phyloP scores from a whole-genome alignment of 306 rosid genomes.

The Lupinus albus region DNA sequence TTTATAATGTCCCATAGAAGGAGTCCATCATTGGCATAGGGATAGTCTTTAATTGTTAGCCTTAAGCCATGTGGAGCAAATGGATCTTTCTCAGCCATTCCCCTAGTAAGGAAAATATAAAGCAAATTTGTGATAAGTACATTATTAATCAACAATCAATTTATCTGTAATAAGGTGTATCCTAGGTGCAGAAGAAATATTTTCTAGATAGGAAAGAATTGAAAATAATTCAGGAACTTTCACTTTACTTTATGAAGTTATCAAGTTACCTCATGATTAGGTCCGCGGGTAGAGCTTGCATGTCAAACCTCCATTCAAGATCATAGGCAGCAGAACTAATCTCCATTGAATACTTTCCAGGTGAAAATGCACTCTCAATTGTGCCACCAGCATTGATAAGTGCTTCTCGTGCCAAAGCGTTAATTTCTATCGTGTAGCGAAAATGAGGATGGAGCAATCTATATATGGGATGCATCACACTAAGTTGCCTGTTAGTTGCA shows the following conservation, averaged over 20 bases:
- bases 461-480: slow-evolving; percentile 80
- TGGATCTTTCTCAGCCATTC: slow-evolving; percentile 71
- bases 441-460: slow-evolving; percentile 80
- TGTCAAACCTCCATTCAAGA: slow-evolving; percentile 71
- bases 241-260: not conserved
- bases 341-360: slow-evolving; percentile 68
- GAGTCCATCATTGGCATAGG: slow-evolving; percentile 75
- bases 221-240: not conserved
- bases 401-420: slow-evolving; percentile 77
- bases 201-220: not conserved
- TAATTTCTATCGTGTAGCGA: slow-evolving; percentile 82
- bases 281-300: slow-evolving; percentile 70
- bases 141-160: not conserved
- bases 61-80: slow-evolving; percentile 67
- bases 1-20: slow-evolving; percentile 67
- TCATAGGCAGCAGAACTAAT: slow-evolving; percentile 64
- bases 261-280: slow-evolving; percentile 61
- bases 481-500: slow-evolving; percentile 76
- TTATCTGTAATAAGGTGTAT: no score
- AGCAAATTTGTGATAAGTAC: not conserved
- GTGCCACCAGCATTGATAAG: slow-evolving; percentile 75
- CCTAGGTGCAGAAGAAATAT: not conserved
- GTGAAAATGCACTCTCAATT: slow-evolving; percentile 62
- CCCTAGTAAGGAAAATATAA: slow-evolving; percentile 35
- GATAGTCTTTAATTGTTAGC: slow-evolving; percentile 70